A percentile compares a stretch with the other conserved stretches of the same genome.
Evolutionary conservation across 1,139 yeast genomes (phyloP).

Genomic region (Petasospora fabianii): DNA sequence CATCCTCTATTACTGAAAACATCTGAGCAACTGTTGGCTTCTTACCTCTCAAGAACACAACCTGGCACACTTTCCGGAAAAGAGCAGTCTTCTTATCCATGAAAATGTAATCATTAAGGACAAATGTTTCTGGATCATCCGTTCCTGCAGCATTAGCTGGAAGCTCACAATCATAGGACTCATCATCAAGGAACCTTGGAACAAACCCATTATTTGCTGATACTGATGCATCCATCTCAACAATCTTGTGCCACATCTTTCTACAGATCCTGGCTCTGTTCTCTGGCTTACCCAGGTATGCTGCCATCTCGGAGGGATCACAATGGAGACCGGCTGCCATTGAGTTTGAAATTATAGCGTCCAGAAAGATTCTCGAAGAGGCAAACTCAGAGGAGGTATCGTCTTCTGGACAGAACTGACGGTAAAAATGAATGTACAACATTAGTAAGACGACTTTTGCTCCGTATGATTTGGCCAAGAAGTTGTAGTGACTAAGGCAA

Average conservation of each 20-base stretch:
- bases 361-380: constrained; percentile 37
- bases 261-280: constrained; percentile 31
- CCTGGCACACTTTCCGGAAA: constrained; percentile 28
- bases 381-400: constrained; percentile 45
- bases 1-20: constrained; percentile 24
- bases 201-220: constrained; percentile 34
- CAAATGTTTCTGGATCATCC: constrained; percentile 26
- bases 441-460: constrained; percentile 45
- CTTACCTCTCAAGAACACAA: constrained; percentile 27
- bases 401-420: constrained; percentile 43
- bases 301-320: constrained; percentile 24
- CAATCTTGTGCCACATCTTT: constrained; percentile 35
- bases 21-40: constrained; percentile 31
- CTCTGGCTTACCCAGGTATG: neutral
- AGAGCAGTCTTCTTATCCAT: constrained; percentile 28
- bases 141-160: constrained; percentile 27
- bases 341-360: constrained; percentile 43
- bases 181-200: constrained; percentile 31
- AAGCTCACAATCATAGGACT: constrained; percentile 32
- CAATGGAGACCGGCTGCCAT: constrained; percentile 38
- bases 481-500: constrained; percentile 47
- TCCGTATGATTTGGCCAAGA: constrained; percentile 38
- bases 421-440: constrained; percentile 40
- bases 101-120: constrained; percentile 26
- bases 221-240: constrained; percentile 33